These are phyloP conservation scores for Sporormia fimetaria DNA, from an alignment of 495 filamentous ascomycete genomes.

Conservation along the genomic window DNA sequence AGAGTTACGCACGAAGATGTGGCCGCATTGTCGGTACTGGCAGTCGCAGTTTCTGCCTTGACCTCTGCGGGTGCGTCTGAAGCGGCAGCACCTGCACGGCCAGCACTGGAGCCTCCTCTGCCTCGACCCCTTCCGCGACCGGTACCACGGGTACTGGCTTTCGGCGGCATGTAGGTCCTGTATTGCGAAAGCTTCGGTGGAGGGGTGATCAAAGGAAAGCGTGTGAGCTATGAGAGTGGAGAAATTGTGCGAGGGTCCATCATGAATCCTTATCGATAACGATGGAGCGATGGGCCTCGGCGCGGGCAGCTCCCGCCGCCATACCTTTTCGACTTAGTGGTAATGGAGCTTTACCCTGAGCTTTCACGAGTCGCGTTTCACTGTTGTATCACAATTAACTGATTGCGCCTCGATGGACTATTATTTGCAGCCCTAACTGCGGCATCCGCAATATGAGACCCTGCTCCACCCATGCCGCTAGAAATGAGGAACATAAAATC, in stretches of 20 bases:
- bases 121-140: slow-evolving; percentile 6
- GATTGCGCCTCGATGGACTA: no score
- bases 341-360: no score
- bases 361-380: no score
- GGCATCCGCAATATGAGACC: slow-evolving; percentile 1
- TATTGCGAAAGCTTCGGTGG: neutral
- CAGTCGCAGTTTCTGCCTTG: neutral
- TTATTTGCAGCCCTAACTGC: slow-evolving; percentile 12
- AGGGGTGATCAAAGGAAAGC: neutral
- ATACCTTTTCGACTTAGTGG: no score
- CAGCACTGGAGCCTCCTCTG: slow-evolving; percentile 2
- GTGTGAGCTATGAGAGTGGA: no score
- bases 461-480: slow-evolving; percentile 28
- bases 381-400: no score
- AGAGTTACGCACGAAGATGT: neutral
- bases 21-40: neutral
- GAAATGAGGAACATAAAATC: slow-evolving; percentile 15
- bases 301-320: no score
- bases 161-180: slow-evolving; percentile 7
- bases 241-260: no score
- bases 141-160: slow-evolving; percentile 2
- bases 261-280: no score
- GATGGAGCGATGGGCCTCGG: no score
- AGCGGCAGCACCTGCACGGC: slow-evolving; percentile 3
- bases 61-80: neutral